A percentile compares a stretch with the other conserved stretches of the same genome.
These are phyloP conservation scores for Bothriochloa decipiens DNA, from an alignment of 176 grass and related monocot species.

Conservation along the genomic window DNA sequence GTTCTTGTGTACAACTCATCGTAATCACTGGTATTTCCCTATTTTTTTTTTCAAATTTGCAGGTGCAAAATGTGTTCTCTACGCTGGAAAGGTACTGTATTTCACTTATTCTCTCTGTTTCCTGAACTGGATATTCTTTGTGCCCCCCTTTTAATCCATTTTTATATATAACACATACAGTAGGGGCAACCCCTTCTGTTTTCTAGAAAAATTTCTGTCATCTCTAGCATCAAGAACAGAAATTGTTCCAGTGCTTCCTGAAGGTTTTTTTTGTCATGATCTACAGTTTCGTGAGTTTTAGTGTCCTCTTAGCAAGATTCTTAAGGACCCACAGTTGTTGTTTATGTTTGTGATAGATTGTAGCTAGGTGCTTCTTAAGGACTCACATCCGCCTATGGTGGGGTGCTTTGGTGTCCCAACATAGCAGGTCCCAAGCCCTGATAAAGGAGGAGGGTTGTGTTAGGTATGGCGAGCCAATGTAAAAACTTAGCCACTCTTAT, in stretches of 20 bases:
- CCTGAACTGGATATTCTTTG: neutral
- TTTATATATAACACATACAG: neutral
- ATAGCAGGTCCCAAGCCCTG: too few species aligned
- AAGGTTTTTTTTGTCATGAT: neutral
- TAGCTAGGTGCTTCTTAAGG: neutral
- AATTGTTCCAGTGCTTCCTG: neutral
- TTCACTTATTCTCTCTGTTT: neutral
- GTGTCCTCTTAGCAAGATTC: neutral
- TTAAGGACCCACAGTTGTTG: neutral
- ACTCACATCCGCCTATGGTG: too few species aligned
- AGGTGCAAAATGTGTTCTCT: constrained; percentile 79
- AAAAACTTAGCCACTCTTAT: too few species aligned
- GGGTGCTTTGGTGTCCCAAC: too few species aligned
- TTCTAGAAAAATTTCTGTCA: neutral
- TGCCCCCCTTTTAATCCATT: neutral
- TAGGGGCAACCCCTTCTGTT: neutral
- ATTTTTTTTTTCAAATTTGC: constrained; percentile 35
- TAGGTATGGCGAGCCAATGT: too few species aligned
- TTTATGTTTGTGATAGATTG: constrained; percentile 2
- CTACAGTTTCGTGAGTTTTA: neutral
- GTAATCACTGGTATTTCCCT: neutral
- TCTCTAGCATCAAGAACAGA: neutral
- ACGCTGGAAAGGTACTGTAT: constrained; percentile 61
- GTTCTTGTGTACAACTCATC: neutral
- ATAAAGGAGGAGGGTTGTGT: too few species aligned